A percentile compares a stretch with the other conserved stretches of the same genome.
Conservation (phyloP, 805 yeast species). For the Diddensiella transvaalensis region DNA sequence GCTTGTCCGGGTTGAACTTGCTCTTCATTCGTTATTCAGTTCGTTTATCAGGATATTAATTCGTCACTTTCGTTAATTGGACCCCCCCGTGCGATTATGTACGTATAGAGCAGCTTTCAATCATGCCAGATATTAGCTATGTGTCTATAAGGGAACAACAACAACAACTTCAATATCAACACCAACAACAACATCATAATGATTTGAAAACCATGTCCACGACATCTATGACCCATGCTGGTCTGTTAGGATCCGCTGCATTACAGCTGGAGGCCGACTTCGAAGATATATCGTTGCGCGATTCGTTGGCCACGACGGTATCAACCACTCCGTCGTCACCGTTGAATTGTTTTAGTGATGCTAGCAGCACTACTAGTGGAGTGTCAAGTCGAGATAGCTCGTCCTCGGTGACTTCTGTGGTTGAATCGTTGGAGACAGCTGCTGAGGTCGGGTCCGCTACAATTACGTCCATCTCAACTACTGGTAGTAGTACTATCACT, state of each 20-base stretch:
- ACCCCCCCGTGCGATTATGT: too few relatives aligned
- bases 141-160: background rate
- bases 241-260: background rate
- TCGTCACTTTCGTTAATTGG: too few relatives aligned
- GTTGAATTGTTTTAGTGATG: constrained; percentile 14
- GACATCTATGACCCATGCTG: background rate
- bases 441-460: background rate
- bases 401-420: constrained; percentile 8
- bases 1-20: too few relatives aligned
- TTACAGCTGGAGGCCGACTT: constrained; percentile 16
- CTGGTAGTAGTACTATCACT: background rate
- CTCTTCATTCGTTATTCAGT: too few relatives aligned
- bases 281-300: constrained; percentile 21
- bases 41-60: too few relatives aligned
- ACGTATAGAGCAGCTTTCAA: background rate
- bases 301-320: constrained; percentile 8
- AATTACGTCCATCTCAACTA: background rate
- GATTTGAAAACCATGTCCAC: too few relatives aligned
- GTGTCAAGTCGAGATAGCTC: constrained; percentile 11
- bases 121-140: background rate
- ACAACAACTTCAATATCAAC: background rate
- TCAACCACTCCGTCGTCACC: constrained; percentile 15
- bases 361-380: constrained; percentile 11
- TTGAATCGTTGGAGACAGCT: constrained; percentile 1
- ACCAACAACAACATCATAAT: too few relatives aligned